These are phyloP conservation scores for Pythium folliculosum DNA, from an alignment of 352 stramenopile species.

Conservation along the genomic window DNA sequence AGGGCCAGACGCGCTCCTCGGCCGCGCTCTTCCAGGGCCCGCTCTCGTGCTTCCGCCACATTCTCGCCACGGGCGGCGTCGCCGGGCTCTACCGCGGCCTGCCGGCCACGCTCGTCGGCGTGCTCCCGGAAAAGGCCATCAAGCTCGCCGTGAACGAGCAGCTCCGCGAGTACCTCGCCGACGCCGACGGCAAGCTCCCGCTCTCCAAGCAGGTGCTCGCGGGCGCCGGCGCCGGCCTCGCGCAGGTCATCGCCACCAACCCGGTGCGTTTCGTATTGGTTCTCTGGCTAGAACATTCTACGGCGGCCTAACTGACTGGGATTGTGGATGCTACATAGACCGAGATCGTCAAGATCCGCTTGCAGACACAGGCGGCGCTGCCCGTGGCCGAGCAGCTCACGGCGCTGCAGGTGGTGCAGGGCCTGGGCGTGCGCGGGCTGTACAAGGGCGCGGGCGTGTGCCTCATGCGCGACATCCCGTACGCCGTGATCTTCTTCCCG, in stretches of 20 bases:
- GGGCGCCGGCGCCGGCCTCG: conserved; percentile 71
- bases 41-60: conserved; percentile 68
- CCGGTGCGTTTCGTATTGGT: conserved; percentile 36
- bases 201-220: conserved; percentile 66
- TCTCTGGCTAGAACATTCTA: not conserved
- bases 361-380: conserved; percentile 85
- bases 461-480: conserved; percentile 91
- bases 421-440: conserved; percentile 77
- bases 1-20: conserved; percentile 60
- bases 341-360: conserved; percentile 92
- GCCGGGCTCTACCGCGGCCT: conserved; percentile 78
- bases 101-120: conserved; percentile 76
- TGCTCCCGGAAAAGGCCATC: conserved; percentile 90
- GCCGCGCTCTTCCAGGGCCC: conserved; percentile 60
- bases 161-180: conserved; percentile 70
- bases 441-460: conserved; percentile 89
- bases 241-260: conserved; percentile 87
- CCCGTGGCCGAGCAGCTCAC: conserved; percentile 60
- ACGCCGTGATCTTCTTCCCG: conserved; percentile 93
- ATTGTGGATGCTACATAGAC: conserved; percentile 40
- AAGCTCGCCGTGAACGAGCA: conserved; percentile 93
- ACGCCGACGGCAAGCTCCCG: conserved; percentile 63
- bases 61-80: conserved; percentile 69
- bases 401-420: conserved; percentile 56
- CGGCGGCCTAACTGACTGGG: not conserved